These are phyloP conservation scores for Dionaea muscipula DNA, from an alignment of 179 eudicot genomes.

Conservation along the genomic window DNA sequence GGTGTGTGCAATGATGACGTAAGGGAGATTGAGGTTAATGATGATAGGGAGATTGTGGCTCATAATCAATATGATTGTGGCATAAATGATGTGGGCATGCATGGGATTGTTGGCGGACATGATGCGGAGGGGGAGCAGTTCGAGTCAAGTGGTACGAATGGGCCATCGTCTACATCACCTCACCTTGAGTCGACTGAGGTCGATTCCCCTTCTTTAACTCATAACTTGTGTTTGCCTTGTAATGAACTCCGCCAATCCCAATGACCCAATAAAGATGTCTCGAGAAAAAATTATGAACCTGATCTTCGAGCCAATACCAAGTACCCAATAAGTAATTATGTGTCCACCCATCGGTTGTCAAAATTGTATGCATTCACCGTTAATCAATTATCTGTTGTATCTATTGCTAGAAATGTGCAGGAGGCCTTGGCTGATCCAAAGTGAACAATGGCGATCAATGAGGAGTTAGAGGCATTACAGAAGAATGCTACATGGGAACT, in stretches of 20 bases:
- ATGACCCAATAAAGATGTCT: conserved; percentile 5
- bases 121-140: too few relatives aligned
- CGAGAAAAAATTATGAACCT: conserved; percentile 6
- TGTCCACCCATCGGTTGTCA: conserved; percentile 1
- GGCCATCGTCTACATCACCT: too few relatives aligned
- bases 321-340: neutral
- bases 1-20: too few relatives aligned
- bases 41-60: too few relatives aligned
- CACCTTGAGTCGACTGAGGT: too few relatives aligned
- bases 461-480: neutral
- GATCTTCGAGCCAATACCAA: neutral
- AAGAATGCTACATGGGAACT: neutral
- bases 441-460: neutral
- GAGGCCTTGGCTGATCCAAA: neutral
- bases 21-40: too few relatives aligned
- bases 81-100: too few relatives aligned
- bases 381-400: neutral
- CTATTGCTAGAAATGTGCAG: neutral
- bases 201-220: too few relatives aligned
- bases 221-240: too few relatives aligned
- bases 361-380: neutral
- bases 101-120: too few relatives aligned
- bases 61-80: too few relatives aligned
- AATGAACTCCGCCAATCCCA: neutral
- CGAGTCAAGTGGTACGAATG: too few relatives aligned